Percentiles rank a stretch among this genome's conserved stretches.
These are phyloP conservation scores for Malus sieversii DNA, from an alignment of 306 rosid species.

Conservation along the genomic window DNA sequence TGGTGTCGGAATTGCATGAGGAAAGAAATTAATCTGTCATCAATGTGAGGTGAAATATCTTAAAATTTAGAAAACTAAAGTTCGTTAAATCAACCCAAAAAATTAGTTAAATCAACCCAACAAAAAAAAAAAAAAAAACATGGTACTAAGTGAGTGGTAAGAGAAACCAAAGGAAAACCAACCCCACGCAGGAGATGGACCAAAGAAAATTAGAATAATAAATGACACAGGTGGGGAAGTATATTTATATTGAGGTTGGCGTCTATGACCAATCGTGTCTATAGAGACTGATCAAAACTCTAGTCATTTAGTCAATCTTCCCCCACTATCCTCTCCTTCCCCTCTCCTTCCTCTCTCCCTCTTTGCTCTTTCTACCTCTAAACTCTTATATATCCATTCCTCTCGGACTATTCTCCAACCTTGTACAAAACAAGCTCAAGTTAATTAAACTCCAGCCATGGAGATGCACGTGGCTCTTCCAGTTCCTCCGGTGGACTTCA, in stretches of 20 bases:
- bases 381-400: constrained; percentile 16
- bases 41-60: too few relatives aligned
- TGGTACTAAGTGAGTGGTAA: background rate
- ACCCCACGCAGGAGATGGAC: background rate
- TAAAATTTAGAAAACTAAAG: too few relatives aligned
- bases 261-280: background rate
- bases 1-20: too few relatives aligned
- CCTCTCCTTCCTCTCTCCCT: constrained; percentile 11
- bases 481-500: constrained; percentile 38
- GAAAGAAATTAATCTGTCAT: too few relatives aligned
- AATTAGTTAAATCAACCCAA: background rate
- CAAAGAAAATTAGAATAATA: background rate
- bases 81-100: background rate
- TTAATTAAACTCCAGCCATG: background rate
- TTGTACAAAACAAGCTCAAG: background rate
- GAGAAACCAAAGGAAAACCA: background rate
- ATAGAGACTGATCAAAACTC: background rate
- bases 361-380: background rate
- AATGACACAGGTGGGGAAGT: background rate
- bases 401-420: constrained; percentile 17
- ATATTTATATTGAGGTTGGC: background rate
- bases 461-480: constrained; percentile 22
- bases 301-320: constrained; percentile 6
- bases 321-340: background rate
- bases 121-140: background rate